Conservation (phyloP, 2,329 filamentous ascomycete species). For the Sclerotinia minor region DNA sequence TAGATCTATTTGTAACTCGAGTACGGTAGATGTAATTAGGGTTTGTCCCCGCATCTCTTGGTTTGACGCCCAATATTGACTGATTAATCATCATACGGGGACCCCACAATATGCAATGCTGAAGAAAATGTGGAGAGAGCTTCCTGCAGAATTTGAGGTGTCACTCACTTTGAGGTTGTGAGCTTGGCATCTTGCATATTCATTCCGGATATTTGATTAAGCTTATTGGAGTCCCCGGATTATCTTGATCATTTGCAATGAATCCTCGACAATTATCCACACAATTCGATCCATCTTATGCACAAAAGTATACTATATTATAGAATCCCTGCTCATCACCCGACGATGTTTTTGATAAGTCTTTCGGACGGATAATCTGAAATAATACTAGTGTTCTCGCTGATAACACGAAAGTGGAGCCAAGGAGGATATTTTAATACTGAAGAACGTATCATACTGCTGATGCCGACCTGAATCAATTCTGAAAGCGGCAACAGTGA, state of each 20-base stretch:
- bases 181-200: not conserved
- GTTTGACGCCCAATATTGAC: not conserved
- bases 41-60: constrained; percentile 30
- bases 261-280: not conserved
- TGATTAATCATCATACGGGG: not conserved
- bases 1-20: no score
- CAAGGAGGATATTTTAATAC: not conserved
- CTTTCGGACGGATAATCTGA: not conserved
- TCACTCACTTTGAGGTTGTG: constrained; percentile 5
- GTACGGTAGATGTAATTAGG: constrained; percentile 27
- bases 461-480: not conserved
- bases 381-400: not conserved
- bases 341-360: not conserved
- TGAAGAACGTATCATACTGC: not conserved
- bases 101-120: constrained; percentile 21
- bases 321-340: constrained; percentile 10
- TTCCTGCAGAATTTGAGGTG: constrained; percentile 9
- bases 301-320: not conserved
- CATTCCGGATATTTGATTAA: constrained; percentile 9
- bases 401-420: not conserved
- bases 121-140: constrained; percentile 1
- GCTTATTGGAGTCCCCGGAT: constrained; percentile 17
- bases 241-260: not conserved
- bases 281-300: not conserved
- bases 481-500: not conserved